These are phyloP conservation scores for Capronia americana DNA, from an alignment of 2,329 filamentous ascomycete genomes.

Conservation along the genomic window DNA sequence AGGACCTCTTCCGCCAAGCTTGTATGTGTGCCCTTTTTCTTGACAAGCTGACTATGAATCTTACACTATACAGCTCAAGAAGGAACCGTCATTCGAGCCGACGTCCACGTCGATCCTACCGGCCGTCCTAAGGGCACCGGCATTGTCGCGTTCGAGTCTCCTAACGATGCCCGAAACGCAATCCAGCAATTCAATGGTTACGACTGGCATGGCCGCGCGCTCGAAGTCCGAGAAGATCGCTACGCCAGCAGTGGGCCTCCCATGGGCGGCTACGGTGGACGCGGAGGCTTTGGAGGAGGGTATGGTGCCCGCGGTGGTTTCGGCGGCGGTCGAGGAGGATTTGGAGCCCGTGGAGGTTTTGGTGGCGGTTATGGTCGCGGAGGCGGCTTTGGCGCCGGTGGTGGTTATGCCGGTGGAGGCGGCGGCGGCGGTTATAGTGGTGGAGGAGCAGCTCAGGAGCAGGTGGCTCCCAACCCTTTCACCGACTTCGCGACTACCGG, in stretches of 20 bases:
- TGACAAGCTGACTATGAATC: constrained; percentile 29
- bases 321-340: constrained; percentile 53
- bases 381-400: constrained; percentile 46
- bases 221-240: constrained; percentile 95
- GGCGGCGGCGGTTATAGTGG: constrained; percentile 46
- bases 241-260: constrained; percentile 67
- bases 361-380: constrained; percentile 31
- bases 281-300: constrained; percentile 54
- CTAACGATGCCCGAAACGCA: constrained; percentile 92
- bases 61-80: constrained; percentile 52
- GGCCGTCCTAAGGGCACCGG: constrained; percentile 95
- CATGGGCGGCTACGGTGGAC: constrained; percentile 51
- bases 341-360: constrained; percentile 40
- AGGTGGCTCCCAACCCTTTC: constrained; percentile 77
- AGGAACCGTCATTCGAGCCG: constrained; percentile 87
- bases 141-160: constrained; percentile 93
- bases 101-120: constrained; percentile 90
- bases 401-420: constrained; percentile 18
- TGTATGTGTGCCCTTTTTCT: constrained; percentile 66
- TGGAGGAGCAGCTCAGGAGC: constrained; percentile 44
- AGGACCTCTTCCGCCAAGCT: constrained; percentile 97
- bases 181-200: constrained; percentile 99
- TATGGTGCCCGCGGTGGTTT: constrained; percentile 62
- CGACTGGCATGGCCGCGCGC: constrained; percentile 91
- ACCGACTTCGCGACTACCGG: constrained; percentile 90